A percentile compares a stretch with the other conserved stretches of the same genome.
Conservation (phyloP, 306 rosid genomes). For the Vigna hirtella region DNA sequence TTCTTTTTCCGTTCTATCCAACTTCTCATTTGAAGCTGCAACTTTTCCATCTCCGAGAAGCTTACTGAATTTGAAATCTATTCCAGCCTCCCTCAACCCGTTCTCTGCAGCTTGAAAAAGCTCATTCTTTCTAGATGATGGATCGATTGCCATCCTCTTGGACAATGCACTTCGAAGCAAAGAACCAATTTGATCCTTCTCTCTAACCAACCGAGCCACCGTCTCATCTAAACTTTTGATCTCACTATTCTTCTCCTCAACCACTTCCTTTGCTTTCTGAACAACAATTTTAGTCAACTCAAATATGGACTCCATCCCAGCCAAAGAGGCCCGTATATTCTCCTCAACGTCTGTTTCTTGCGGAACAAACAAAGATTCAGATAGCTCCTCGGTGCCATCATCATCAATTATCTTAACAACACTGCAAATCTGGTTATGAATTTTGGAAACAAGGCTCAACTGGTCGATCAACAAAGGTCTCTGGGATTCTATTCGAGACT, state of each 20-base stretch:
- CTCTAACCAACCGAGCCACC: conserved; percentile 65
- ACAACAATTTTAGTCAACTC: conserved; percentile 66
- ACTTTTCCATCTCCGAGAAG: conserved; percentile 61
- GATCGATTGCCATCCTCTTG: conserved; percentile 63
- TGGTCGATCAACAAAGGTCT: conserved; percentile 84
- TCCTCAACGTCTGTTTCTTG: conserved; percentile 90
- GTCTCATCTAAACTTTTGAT: conserved; percentile 78
- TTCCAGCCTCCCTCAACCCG: conserved; percentile 88
- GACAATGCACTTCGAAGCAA: conserved; percentile 88
- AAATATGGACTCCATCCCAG: conserved; percentile 91
- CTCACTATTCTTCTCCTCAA: conserved; percentile 70
- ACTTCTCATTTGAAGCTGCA: conserved; percentile 53
- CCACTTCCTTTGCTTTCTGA: conserved; percentile 67
- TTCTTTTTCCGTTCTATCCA: conserved; percentile 52
- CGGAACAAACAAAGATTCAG: conserved; percentile 87
- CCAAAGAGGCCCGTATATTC: conserved; percentile 84
- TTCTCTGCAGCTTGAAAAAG: conserved; percentile 87
- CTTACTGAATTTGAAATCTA: conserved; percentile 87
- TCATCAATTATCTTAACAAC: conserved; percentile 70
- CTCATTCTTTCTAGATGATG: conserved; percentile 64
- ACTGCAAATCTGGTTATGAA: conserved; percentile 75
- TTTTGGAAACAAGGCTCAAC: conserved; percentile 74
- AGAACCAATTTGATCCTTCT: conserved; percentile 95
- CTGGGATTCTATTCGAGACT: conserved; percentile 61
- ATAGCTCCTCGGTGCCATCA: conserved; percentile 62